Evolutionary conservation across 306 rosid species (phyloP), one percentile per base, ranked within the genome.

Genomic region (Spatholobus suberectus): DNA sequence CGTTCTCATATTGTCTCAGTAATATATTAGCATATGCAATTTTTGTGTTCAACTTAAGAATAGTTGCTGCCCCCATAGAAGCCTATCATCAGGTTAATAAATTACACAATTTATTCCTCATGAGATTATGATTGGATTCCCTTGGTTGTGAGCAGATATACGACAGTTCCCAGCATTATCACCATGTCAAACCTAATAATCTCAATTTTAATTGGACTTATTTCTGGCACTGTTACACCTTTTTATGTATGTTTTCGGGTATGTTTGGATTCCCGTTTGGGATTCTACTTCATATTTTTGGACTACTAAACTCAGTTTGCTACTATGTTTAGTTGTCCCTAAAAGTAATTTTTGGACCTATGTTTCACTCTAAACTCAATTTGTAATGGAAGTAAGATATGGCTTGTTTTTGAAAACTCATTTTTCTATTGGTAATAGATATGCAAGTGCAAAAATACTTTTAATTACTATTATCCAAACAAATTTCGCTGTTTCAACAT

Each of bases 151-250:
- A 80, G 11, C 21, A 6, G 58, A 73, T 21, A 41, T 67, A 65
- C 5, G 17, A 35, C 15, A 17, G 8, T 54, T 20, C 59, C 35
- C 44, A 6, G 17, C 47, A 81, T 46, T 61, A 34, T 47, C 26
- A 35, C 58, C 55, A 13, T 24, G 43, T 63, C 73, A 11, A 72
- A 14, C 24, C 54, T 9, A 32, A 34, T 24, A 80, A 29, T 72
- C 75, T 75, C 35, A 18, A 51, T 35, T 74, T 54, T 4, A 75
- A 82, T 18, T 44, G n/a, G 32, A 63, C 40, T 77, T 44, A 2
- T 43, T 63, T 44, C 4, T 44, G 65, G 34, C 26, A 78, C 40
- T 47, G n/a, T 23, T 23, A 9, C 24, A 34, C 54, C 20, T 26
- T 71, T 17, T 49, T 0, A 6, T 52, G 3, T 18, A 24, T 41